Conservation (phyloP, 495 filamentous ascomycete species). For the Annulohypoxylon stygium region DNA sequence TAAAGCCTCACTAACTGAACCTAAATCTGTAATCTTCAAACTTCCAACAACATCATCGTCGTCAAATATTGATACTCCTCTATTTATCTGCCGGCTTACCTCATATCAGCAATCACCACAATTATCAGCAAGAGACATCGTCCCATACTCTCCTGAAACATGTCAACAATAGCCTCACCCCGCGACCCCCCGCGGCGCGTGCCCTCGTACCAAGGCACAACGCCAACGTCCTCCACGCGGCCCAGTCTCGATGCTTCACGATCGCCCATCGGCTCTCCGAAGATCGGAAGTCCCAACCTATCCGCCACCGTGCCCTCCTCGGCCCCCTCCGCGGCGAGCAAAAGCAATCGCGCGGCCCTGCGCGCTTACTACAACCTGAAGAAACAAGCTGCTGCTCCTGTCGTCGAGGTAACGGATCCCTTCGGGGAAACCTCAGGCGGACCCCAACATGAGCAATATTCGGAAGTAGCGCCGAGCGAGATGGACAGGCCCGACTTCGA, state of each 20-base stretch:
- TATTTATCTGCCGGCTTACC: background rate
- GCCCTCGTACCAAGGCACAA: slow-evolving; percentile 58
- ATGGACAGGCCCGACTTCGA: slow-evolving; percentile 71
- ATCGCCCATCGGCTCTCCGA: slow-evolving; percentile 65
- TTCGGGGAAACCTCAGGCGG: slow-evolving; percentile 40
- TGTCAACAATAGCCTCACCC: slow-evolving; percentile 84
- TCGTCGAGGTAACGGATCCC: slow-evolving; percentile 57
- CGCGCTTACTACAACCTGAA: slow-evolving; percentile 95
- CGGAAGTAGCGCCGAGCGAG: slow-evolving; percentile 59
- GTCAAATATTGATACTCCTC: background rate
- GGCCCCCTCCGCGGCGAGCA: slow-evolving; percentile 52
- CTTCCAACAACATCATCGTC: slow-evolving; percentile 12
- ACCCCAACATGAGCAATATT: slow-evolving; percentile 44
- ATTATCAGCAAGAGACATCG: background rate
- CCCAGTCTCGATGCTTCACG: slow-evolving; percentile 76
- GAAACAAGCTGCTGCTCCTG: slow-evolving; percentile 52
- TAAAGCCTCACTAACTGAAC: slow-evolving; percentile 32
- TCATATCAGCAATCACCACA: background rate
- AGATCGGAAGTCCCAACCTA: slow-evolving; percentile 67
- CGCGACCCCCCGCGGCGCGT: slow-evolving; percentile 66
- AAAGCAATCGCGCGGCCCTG: slow-evolving; percentile 77
- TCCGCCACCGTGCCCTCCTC: slow-evolving; percentile 60
- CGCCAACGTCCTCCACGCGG: slow-evolving; percentile 78
- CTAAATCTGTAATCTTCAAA: slow-evolving; percentile 33
- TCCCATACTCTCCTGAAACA: slow-evolving; percentile 51